phyloP scores from a whole-genome alignment of 805 yeast genomes.

The Myxozyma neglecta region DNA sequence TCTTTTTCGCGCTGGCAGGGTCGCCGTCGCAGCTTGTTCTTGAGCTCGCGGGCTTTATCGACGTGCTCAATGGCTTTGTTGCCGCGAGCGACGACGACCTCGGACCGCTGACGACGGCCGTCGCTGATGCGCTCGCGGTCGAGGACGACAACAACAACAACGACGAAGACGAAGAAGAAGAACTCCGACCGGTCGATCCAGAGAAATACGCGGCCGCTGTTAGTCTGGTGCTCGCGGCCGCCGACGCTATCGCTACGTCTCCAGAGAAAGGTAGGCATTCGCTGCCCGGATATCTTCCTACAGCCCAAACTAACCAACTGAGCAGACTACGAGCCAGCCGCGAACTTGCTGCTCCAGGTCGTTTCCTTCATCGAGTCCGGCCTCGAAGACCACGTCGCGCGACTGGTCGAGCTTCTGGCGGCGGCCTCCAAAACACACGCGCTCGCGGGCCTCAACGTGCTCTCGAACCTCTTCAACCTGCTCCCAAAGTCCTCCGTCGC shows the following conservation, averaged over 20 bases:
- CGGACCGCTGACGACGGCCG: constrained; percentile 24
- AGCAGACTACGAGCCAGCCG: constrained; percentile 44
- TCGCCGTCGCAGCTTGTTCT: constrained; percentile 20
- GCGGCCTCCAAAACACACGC: constrained; percentile 12
- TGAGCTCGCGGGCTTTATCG: constrained; percentile 43
- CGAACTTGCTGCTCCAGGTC: constrained; percentile 43
- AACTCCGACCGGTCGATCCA: constrained; percentile 2
- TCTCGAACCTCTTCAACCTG: constrained; percentile 45
- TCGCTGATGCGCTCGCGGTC: constrained; percentile 11
- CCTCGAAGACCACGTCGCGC: constrained; percentile 37
- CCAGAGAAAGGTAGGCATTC: constrained; percentile 29
- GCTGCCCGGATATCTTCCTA: too few species aligned
- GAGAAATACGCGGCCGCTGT: constrained; percentile 25
- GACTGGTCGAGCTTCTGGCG: constrained; percentile 37
- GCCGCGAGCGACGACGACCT: constrained; percentile 27
- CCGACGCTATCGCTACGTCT: constrained; percentile 16
- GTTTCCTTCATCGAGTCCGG: constrained; percentile 38
- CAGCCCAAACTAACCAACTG: too few species aligned
- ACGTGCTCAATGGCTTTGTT: constrained; percentile 37
- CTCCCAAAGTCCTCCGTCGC: constrained; percentile 37
- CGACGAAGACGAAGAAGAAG: constrained; percentile 12
- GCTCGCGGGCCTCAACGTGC: constrained; percentile 31
- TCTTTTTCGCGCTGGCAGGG: constrained; percentile 15
- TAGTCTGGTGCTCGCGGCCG: constrained; percentile 16
- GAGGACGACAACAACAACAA: background rate